A percentile compares a stretch with the other conserved stretches of the same genome.
Evolutionary conservation across 1,139 yeast genomes (phyloP).

Genomic region (Zygosaccharomyces pseudobailii): DNA sequence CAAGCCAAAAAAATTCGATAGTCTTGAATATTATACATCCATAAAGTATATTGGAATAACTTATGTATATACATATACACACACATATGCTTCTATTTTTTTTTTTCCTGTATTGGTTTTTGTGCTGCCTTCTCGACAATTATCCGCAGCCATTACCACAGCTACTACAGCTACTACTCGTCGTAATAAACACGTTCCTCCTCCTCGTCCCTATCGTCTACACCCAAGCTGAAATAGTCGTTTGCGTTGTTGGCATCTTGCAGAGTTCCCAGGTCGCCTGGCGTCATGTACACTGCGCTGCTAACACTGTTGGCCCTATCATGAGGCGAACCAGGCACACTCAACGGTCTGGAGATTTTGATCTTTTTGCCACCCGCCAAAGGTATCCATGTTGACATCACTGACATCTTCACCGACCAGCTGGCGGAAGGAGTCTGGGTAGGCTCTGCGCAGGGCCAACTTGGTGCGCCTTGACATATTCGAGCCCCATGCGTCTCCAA

Average conservation of each 20-base stretch:
- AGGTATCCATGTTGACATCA: conserved; percentile 31
- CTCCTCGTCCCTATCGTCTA: conserved; percentile 46
- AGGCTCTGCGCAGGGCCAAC: conserved; percentile 88
- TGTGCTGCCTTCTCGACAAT: too few species aligned
- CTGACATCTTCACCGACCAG: conserved; percentile 36
- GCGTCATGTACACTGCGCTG: conserved; percentile 73
- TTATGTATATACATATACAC: too few species aligned
- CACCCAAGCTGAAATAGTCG: conserved; percentile 78
- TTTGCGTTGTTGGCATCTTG: conserved; percentile 85
- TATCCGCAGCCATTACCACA: neutral
- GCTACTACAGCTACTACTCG: conserved; percentile 6
- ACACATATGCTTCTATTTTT: too few species aligned
- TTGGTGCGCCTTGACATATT: conserved; percentile 91
- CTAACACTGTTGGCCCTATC: conserved; percentile 35
- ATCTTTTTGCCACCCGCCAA: conserved; percentile 38
- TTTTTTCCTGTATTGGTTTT: neutral
- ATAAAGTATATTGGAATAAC: too few species aligned
- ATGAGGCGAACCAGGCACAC: conserved; percentile 95
- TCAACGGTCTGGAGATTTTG: conserved; percentile 84
- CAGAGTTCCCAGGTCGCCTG: conserved; percentile 95
- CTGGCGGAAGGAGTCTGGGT: conserved; percentile 75
- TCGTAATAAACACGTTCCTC: conserved; percentile 34
- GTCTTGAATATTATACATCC: too few species aligned
- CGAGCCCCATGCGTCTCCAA: conserved; percentile 98
- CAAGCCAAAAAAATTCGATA: too few species aligned